A percentile compares a stretch with the other conserved stretches of the same genome.
These are phyloP conservation scores for Collybia sp. DNA, from an alignment of 768 basidiomycete species.

Conservation along the genomic window DNA sequence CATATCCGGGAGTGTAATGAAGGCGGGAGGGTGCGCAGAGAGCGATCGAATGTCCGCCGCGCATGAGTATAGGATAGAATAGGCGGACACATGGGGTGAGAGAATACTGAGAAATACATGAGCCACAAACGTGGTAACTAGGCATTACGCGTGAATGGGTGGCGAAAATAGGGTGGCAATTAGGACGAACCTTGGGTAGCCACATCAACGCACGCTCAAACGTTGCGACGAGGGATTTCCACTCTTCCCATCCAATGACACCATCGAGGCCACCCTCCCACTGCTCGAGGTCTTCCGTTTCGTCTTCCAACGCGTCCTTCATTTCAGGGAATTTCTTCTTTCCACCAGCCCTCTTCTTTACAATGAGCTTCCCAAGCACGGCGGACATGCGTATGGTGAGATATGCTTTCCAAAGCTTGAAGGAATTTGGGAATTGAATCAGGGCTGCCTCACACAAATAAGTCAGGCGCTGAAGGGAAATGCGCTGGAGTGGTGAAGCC, in stretches of 20 bases:
- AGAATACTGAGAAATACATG: constrained; percentile 86
- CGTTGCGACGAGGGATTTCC: constrained; percentile 81
- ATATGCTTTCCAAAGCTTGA: constrained; percentile 96
- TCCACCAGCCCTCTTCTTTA: constrained; percentile 77
- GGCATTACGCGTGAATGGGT: constrained; percentile 3
- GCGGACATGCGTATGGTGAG: constrained; percentile 77
- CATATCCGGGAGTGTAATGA: constrained; percentile 90
- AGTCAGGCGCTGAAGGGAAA: constrained; percentile 76
- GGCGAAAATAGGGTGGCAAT: constrained; percentile 2
- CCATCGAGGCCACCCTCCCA: constrained; percentile 89
- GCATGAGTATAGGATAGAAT: constrained; percentile 85
- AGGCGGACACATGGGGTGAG: constrained; percentile 86
- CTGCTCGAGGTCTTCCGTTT: constrained; percentile 69
- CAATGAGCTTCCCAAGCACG: constrained; percentile 72
- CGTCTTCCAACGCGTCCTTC: constrained; percentile 86
- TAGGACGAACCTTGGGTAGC: constrained; percentile 72
- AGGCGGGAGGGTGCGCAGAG: constrained; percentile 88
- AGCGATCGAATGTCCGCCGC: constrained; percentile 90
- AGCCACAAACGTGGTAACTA: constrained; percentile 94
- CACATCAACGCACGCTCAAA: constrained; percentile 95
- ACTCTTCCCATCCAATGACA: constrained; percentile 93
- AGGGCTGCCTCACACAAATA: constrained; percentile 95
- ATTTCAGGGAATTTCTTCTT: constrained; percentile 91
- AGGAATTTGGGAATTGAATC: constrained; percentile 79
- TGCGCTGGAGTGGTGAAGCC: constrained; percentile 64